Percentiles rank a stretch among this genome's conserved stretches.
phyloP scores from a whole-genome alignment of 192 early-diverging fungal genomes.

The Rhizoclosmatium globosum region DNA sequence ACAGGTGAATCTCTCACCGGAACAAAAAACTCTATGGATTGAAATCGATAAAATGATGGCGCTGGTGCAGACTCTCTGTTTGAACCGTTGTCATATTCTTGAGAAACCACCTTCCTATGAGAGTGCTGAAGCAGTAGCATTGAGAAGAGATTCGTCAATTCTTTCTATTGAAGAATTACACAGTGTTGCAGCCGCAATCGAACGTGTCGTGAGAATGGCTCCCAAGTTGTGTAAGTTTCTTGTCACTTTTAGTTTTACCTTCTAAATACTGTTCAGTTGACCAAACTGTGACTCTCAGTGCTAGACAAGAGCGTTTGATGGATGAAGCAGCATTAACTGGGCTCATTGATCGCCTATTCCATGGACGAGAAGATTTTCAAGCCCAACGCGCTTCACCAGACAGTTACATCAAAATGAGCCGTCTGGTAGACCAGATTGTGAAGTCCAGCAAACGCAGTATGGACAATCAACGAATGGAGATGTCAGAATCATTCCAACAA shows the following conservation, averaged over 20 bases:
- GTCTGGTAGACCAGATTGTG: conserved; percentile 49
- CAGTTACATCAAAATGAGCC: conserved; percentile 13
- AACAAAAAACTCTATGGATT: conserved; percentile 42
- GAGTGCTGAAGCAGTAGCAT: neutral
- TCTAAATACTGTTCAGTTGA: too few species aligned
- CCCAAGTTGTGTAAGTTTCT: conserved; percentile 47
- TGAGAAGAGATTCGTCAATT: neutral
- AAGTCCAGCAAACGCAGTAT: conserved; percentile 45
- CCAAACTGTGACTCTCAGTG: conserved; percentile 45
- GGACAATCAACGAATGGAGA: conserved; percentile 43
- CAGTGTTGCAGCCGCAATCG: conserved; percentile 42
- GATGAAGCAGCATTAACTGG: conserved; percentile 46
- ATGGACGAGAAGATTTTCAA: conserved; percentile 46
- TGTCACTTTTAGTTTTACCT: too few species aligned
- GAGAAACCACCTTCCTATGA: conserved; percentile 38
- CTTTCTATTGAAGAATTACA: conserved; percentile 25
- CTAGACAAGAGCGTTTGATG: conserved; percentile 46
- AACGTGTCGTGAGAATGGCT: conserved; percentile 44
- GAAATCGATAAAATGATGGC: conserved; percentile 52
- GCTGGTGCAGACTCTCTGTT: conserved; percentile 43
- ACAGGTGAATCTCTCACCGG: neutral
- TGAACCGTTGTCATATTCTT: conserved; percentile 11
- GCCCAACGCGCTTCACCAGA: conserved; percentile 26
- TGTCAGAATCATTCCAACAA: conserved; percentile 27
- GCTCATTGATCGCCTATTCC: conserved; percentile 43